These are phyloP conservation scores for Hypoxylon sp. DNA, from an alignment of 2,329 filamentous ascomycete genomes.

Conservation along the genomic window DNA sequence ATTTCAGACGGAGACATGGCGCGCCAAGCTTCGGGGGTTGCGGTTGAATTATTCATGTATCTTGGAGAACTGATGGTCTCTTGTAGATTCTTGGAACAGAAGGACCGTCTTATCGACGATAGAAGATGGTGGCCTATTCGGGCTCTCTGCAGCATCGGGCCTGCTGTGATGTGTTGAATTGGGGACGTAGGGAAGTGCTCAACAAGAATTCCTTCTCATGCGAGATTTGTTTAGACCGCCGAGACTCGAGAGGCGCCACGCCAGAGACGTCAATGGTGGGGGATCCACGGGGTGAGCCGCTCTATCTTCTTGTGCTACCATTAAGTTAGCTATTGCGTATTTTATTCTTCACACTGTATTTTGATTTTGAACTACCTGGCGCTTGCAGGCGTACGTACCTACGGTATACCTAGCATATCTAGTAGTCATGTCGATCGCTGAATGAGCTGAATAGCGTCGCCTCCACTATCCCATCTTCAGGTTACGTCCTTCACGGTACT, in stretches of 20 bases:
- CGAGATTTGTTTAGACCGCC: slow-evolving; percentile 33
- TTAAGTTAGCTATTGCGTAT: not conserved
- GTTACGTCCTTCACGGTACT: no score
- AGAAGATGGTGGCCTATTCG: slow-evolving; percentile 14
- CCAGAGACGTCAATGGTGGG: slow-evolving; percentile 29
- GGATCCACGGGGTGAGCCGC: slow-evolving; percentile 23
- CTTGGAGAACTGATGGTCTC: slow-evolving; percentile 11
- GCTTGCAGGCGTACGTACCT: no score
- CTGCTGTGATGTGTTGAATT: slow-evolving; percentile 6
- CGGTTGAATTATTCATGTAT: slow-evolving; percentile 26
- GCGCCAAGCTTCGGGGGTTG: slow-evolving; percentile 25
- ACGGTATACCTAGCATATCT: no score
- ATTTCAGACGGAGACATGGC: slow-evolving; percentile 51
- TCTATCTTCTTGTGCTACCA: slow-evolving; percentile 13
- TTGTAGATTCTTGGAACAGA: not conserved
- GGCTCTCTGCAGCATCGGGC: slow-evolving; percentile 28
- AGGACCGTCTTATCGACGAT: slow-evolving; percentile 14
- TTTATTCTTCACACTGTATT: slow-evolving; percentile 18
- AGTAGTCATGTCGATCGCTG: no score
- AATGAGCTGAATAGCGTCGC: no score
- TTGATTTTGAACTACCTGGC: no score
- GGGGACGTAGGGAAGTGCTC: not conserved
- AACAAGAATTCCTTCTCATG: slow-evolving; percentile 1
- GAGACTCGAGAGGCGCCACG: slow-evolving; percentile 19
- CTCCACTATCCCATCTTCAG: no score